Percentiles rank a stretch among this genome's conserved stretches.
Evolutionary conservation across 768 basidiomycete genomes (phyloP).

Genomic region (Amanita jacksonii): DNA sequence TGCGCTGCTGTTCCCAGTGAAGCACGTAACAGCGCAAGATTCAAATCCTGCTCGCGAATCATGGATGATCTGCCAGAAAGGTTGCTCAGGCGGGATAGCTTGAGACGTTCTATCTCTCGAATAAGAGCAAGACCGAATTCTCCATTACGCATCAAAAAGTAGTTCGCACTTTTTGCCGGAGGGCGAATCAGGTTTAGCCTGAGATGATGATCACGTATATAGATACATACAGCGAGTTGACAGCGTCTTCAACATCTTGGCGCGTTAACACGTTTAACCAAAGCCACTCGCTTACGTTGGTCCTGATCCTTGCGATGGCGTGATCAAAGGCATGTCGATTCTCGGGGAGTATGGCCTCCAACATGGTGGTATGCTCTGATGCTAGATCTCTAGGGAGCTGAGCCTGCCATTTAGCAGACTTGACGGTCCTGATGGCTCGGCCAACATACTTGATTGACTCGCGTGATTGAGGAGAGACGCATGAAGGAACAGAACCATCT

Average conservation of each 20-base stretch:
- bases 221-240: conserved; percentile 68
- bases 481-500: conserved; percentile 63
- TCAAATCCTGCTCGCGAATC: conserved; percentile 87
- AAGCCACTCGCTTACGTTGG: conserved; percentile 85
- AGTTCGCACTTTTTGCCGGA: conserved; percentile 54
- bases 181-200: conserved; percentile 11
- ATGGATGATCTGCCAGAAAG: conserved; percentile 58
- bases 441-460: conserved; percentile 86
- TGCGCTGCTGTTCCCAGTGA: conserved; percentile 86
- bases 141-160: conserved; percentile 82
- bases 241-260: conserved; percentile 74
- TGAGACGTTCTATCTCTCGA: conserved; percentile 78
- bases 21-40: conserved; percentile 77
- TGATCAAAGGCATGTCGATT: conserved; percentile 71
- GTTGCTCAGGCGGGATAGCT: conserved; percentile 63
- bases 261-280: conserved; percentile 85
- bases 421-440: conserved; percentile 77
- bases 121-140: conserved; percentile 82
- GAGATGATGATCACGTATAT: background rate
- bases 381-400: conserved; percentile 65
- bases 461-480: conserved; percentile 59
- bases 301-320: conserved; percentile 65
- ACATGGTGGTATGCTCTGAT: conserved; percentile 50
- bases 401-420: conserved; percentile 68
- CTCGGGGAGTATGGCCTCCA: conserved; percentile 63